A percentile compares a stretch with the other conserved stretches of the same genome.
Conservation (phyloP, 148 eudicot species). For the Rhododendron mucronatum region DNA sequence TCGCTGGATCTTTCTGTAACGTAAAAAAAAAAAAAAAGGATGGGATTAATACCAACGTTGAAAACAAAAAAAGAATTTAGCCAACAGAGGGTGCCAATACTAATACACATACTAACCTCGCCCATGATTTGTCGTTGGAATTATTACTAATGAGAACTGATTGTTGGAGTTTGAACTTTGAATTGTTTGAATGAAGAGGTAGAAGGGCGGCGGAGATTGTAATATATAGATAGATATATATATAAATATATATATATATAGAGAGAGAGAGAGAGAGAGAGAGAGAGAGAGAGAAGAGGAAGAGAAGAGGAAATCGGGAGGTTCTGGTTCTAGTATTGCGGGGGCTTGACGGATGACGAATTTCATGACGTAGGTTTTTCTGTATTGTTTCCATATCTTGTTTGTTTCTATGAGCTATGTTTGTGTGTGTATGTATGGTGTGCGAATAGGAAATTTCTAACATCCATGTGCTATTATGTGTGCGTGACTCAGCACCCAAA, state of each 20-base stretch:
- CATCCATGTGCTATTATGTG: not conserved
- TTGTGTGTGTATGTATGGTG: not conserved
- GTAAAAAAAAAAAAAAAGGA: not conserved
- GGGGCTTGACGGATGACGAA: not conserved
- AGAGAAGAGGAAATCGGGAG: not conserved
- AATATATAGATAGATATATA: not conserved
- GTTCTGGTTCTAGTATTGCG: not conserved
- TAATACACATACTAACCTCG: not conserved
- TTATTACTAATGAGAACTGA: not conserved
- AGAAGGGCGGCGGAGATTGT: not conserved
- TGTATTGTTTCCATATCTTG: not conserved
- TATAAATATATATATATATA: too few species aligned
- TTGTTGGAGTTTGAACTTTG: not conserved
- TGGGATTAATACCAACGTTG: not conserved
- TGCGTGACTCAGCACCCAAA: not conserved
- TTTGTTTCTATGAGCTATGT: not conserved
- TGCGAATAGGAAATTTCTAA: too few species aligned
- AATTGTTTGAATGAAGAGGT: constrained; percentile 7
- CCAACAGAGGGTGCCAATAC: not conserved
- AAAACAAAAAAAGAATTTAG: not conserved
- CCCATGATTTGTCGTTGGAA: not conserved
- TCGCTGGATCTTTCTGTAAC: constrained; percentile 35
- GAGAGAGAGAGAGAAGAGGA: not conserved
- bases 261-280: not conserved
- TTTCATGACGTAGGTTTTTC: not conserved